Evolutionary conservation across 2,329 filamentous ascomycete genomes (phyloP).

Genomic region (Samsoniella hepiali): DNA sequence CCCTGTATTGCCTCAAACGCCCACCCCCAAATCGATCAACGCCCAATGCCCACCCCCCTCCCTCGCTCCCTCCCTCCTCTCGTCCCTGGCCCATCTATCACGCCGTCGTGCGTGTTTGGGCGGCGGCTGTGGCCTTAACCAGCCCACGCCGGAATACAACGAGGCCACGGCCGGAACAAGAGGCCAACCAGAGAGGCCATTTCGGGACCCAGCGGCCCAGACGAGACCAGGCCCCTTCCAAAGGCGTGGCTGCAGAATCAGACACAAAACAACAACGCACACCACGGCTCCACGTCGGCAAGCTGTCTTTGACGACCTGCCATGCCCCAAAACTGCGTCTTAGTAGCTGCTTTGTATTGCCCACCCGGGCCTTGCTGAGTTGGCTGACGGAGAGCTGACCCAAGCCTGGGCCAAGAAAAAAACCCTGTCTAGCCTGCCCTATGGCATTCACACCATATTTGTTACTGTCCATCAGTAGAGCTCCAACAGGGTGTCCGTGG

Average conservation of each 20-base stretch:
- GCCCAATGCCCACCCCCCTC: neutral
- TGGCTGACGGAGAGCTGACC: neutral
- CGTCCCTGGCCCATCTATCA: neutral
- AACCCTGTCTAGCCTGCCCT: constrained; percentile 5
- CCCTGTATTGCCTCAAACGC: neutral
- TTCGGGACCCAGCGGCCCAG: neutral
- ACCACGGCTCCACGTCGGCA: neutral
- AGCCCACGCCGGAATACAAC: neutral
- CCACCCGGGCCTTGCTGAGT: neutral
- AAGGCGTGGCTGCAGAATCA: constrained; percentile 2
- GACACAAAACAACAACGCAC: constrained; percentile 4
- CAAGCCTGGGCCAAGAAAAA: constrained; percentile 1
- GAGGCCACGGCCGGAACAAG: neutral
- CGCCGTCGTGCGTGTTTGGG: neutral
- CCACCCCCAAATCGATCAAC: neutral
- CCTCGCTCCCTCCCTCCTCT: neutral
- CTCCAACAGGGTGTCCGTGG: neutral
- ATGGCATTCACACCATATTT: neutral
- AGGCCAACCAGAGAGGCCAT: neutral
- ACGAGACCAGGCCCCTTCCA: constrained; percentile 7
- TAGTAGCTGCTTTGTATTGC: constrained; percentile 2
- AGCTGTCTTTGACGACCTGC: neutral
- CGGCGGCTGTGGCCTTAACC: neutral
- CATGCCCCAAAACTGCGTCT: neutral
- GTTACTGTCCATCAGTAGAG: neutral